Evolutionary conservation across 2,329 filamentous ascomycete genomes (phyloP), one percentile per base, ranked within the genome.

Genomic region (Diplodia sapinea): DNA sequence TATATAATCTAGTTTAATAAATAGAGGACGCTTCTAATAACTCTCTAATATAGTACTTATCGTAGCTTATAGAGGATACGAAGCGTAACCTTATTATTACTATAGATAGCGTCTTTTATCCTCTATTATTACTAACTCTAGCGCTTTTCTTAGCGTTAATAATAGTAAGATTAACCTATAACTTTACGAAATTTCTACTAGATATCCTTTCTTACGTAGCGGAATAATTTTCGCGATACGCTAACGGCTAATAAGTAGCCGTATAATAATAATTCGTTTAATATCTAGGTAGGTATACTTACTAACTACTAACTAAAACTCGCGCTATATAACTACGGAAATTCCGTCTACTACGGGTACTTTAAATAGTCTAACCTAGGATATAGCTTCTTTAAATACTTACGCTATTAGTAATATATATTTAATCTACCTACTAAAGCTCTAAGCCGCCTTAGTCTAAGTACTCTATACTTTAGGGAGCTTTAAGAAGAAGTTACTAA

Each of bases 81-180:
- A 2, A 55, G 52, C 4, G 26, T 7, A 17, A 11, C 31, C 52
- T 55, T 55, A 11, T 17, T 36, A 6, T 55, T n/a, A n/a, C 52
- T 55, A n/a, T 55, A 55, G 52, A 55, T 38, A 15, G 17, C 29
- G 29, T 55, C 15, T 55, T 55, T 55, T 55, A 31, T 31, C 6
- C 29, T 31, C 29, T 31, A 31, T 31, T 6, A 31, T 6, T 6
- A 31, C 29, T 31, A 6, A 31, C 29, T 31, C 6, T 31, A 31
- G 29, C 29, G 29, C 29, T 31, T 31, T 31, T 31, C 29, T 31
- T 6, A 31, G 29, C 29, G 29, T 31, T 31, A 31, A 31, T 31
- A 31, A 31, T 6, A 31, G 29, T 6, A 31, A 31, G 29, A 31
- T 31, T 31, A 6, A 6, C 29, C 29, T 31, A 31, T 31, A 31